Evolutionary conservation across 495 filamentous ascomycete species (phyloP), one percentile per base, ranked within the genome.

Genomic region (Extremus antarcticus): DNA sequence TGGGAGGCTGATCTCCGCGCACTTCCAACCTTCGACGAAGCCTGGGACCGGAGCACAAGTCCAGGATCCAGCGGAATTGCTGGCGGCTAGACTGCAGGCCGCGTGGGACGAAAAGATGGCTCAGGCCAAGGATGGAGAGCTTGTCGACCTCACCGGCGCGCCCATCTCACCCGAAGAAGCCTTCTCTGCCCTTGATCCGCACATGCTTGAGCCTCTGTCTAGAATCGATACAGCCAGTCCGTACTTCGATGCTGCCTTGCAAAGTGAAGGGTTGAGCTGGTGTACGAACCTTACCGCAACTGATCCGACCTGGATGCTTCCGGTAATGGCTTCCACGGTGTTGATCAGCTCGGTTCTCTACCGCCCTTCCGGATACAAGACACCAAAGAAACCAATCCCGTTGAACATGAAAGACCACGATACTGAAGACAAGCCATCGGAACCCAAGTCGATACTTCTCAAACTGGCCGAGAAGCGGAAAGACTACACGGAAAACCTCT

Each of bases 221-320:
- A 13, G 59, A 29, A 58, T 64, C 1, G 57, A 16, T 57, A 53
- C 35, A n/a, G 64, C 4, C 17, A 43, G 19, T 16, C 50, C 25
- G 1, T 63, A 55, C 46, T 56, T 78, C 45, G 80, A 88, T 59
- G 76, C 78, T 0, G 71, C 74, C 21, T 63, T 91, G 4, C 75
- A 76, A 0, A 71, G 68, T 1, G 90, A 88, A 58, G 90, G 90
- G 11, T 78, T 78, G 2, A 73, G 88, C 7, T 97, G 89, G 88
- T 90, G 92, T 65, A 75, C 78, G 2, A 78, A 95, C 68, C 78
- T 97, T 3, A 73, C 83, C 15, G 73, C 71, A 4, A 71, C 84
- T 21, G 90, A 96, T 64, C 78, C 86, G 1, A 76, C 77, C 22
- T 72, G 81, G n/a, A 58, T 81, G 20, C 74, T 96, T 0, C 87